Evolutionary conservation across 495 filamentous ascomycete genomes (phyloP).

Genomic region (Umbilicaria muhlenbergii): DNA sequence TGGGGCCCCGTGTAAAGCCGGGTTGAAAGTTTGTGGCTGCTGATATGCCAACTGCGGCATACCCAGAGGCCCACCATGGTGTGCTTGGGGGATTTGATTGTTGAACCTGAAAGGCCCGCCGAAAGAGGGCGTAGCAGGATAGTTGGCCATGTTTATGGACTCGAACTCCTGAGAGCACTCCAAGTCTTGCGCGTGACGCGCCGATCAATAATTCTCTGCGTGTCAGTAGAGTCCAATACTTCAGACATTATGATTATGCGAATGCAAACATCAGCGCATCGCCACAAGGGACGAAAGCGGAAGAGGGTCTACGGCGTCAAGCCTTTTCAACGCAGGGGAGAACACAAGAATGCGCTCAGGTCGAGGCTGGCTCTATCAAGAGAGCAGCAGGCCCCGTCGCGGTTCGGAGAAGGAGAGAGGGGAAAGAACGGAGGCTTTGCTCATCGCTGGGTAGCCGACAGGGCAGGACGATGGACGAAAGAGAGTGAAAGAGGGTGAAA

Average conservation of each 20-base stretch:
- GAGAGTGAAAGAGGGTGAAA: no score
- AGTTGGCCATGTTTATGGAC: conserved; percentile 31
- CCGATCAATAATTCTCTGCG: no score
- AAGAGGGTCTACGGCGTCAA: background rate
- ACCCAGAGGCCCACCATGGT: background rate
- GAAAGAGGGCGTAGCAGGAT: conserved; percentile 36
- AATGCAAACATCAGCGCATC: conserved; percentile 1
- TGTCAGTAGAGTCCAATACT: no score
- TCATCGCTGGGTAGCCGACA: no score
- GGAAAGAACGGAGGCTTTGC: no score
- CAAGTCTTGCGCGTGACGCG: no score
- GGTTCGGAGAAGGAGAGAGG: background rate
- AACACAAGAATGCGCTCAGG: background rate
- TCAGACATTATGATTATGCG: background rate
- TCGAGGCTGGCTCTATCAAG: background rate
- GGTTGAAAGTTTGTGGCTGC: background rate
- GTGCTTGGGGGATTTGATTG: background rate
- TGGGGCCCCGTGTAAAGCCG: no score
- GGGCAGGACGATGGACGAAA: no score
- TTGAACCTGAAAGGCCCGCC: conserved; percentile 22
- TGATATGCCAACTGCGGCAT: conserved; percentile 5
- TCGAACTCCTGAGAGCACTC: background rate
- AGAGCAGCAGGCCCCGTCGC: background rate
- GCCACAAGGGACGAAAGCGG: background rate
- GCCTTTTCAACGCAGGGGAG: background rate